Conservation (phyloP, 768 basidiomycete genomes). For the Tricholoma furcatifolium region DNA sequence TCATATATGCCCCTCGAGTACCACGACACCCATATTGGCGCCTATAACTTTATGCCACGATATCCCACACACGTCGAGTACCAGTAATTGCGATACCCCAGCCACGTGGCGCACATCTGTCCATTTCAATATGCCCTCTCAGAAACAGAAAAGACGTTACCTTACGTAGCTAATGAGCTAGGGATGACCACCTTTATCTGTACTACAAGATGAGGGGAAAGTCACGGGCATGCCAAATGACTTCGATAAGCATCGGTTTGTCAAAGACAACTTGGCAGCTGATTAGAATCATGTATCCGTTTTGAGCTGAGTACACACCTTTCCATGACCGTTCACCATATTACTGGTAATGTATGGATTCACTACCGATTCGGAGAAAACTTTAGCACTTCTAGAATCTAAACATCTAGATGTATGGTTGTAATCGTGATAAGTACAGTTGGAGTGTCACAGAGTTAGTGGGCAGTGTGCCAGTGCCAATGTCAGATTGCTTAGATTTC, state of each 20-base stretch:
- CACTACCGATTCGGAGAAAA: too few relatives aligned
- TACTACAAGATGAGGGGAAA: slow-evolving; percentile 4
- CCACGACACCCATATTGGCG: slow-evolving; percentile 11
- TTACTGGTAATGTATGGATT: too few relatives aligned
- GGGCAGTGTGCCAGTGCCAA: too few relatives aligned
- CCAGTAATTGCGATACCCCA: slow-evolving; percentile 7
- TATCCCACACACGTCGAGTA: slow-evolving; percentile 14
- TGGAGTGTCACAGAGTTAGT: too few relatives aligned
- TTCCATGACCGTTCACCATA: too few relatives aligned
- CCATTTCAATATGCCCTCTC: background rate
- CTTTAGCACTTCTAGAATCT: too few relatives aligned
- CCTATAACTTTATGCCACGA: slow-evolving; percentile 19
- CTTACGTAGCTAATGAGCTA: background rate
- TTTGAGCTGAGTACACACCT: too few relatives aligned
- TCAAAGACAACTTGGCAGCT: slow-evolving; percentile 1
- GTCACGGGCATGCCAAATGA: too few relatives aligned
- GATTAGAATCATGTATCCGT: background rate
- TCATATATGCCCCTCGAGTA: background rate
- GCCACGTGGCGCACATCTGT: slow-evolving; percentile 10
- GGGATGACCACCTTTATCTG: slow-evolving; percentile 12
- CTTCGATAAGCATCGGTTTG: too few relatives aligned
- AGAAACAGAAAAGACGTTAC: background rate
- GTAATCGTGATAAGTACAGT: too few relatives aligned
- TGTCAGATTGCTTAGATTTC: too few relatives aligned
- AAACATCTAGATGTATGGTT: too few relatives aligned